Conservation (phyloP, 1,284 basidiomycete genomes). For the Heterobasidion occidentale region DNA sequence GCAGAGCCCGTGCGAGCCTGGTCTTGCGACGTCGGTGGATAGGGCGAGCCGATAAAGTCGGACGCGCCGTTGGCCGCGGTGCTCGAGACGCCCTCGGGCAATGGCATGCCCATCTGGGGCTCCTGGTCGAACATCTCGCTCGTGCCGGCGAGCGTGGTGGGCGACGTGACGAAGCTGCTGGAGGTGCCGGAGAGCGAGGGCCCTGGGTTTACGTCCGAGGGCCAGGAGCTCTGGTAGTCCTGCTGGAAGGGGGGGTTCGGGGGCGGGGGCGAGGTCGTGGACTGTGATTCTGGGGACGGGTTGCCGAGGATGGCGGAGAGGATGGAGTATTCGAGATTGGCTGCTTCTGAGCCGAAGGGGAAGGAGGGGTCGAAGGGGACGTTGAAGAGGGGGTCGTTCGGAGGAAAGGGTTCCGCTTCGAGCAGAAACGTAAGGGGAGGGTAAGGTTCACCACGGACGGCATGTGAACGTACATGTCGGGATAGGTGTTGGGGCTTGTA, state of each 20-base stretch:
- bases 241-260: constrained; percentile 15
- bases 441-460: background rate
- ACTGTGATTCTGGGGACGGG: constrained; percentile 49
- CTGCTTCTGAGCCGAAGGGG: constrained; percentile 79
- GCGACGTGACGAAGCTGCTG: constrained; percentile 9
- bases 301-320: constrained; percentile 86
- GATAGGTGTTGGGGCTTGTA: constrained; percentile 6
- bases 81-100: background rate
- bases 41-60: background rate
- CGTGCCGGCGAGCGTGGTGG: constrained; percentile 4
- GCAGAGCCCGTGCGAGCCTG: background rate
- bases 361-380: constrained; percentile 53
- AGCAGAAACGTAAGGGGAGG: background rate
- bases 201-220: background rate
- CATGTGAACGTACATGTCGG: constrained; percentile 6
- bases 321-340: constrained; percentile 89
- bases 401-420: constrained; percentile 40
- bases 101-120: background rate
- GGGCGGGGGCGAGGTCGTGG: constrained; percentile 34
- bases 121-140: constrained; percentile 5
- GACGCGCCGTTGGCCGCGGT: background rate
- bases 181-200: background rate
- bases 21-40: background rate
- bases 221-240: constrained; percentile 12
- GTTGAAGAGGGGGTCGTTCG: constrained; percentile 54